Evolutionary conservation across 1,284 basidiomycete genomes (phyloP), one percentile per base, ranked within the genome.

Genomic region (Amylostereum chailletii): DNA sequence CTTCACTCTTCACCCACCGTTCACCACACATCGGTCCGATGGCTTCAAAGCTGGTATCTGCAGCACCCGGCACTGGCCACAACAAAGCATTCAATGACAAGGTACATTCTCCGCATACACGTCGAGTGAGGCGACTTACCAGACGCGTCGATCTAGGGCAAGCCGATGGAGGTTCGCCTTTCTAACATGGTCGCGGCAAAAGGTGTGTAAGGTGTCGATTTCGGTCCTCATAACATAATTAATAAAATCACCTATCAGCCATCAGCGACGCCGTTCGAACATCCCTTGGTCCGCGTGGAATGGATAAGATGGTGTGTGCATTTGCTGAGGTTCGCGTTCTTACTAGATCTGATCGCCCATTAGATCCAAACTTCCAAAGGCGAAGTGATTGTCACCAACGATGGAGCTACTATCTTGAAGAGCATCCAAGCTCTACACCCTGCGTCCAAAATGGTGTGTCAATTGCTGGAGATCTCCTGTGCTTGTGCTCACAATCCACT

Each of bases 361-460:
- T 62, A 97, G 94, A 99, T 99, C 65, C 94, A 97, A 81, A 99
- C 95, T 4, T 72, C 91, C 4, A 93, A 90, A 65, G 95, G 95
- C 58, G 94, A 99, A 65, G 92, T 96, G 3, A 89, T 99, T 59
- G 92, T 99, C 60, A 99, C 96, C 19, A 99, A 99, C 67, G 96
- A 99, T 70, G 96, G 96, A 42, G 96, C 96, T 8, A 99, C 96
- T 7, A 99, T 99, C 57, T 72, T 99, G 52, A 92, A 93, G 70
- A 97, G 93, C 62, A 94, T 99, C 65, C 94, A 96, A 54, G 96
- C 97, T 26, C 71, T 99, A 51, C 96, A 99, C 70, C 96, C 96
- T 36, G 96, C 96, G 41, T 96, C 96, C 30, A 90, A 95, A 68
- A 99, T 99, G 96, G 92, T 83, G 57, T 54, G 65, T 59, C 40